Evolutionary conservation across 1,139 yeast species (phyloP).

Genomic region (Candida pseudoviswanathii): DNA sequence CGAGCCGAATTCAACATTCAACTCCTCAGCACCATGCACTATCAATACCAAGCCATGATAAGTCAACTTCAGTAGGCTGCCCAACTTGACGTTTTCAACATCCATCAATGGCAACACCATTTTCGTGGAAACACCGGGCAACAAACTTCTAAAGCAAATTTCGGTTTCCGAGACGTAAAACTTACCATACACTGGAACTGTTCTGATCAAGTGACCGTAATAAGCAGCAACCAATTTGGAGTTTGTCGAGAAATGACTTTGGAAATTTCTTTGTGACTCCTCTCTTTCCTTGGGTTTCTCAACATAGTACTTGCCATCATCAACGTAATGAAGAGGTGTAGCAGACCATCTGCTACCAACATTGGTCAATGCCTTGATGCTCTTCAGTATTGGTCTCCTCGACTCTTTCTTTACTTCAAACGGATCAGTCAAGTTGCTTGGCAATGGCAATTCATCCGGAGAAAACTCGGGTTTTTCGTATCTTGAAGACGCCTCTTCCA

Average conservation of each 20-base stretch:
- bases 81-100: constrained; percentile 54
- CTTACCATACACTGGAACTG: constrained; percentile 82
- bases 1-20: constrained; percentile 73
- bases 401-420: constrained; percentile 21
- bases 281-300: constrained; percentile 42
- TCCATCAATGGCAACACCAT: constrained; percentile 84
- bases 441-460: constrained; percentile 18
- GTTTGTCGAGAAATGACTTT: constrained; percentile 64
- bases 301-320: constrained; percentile 49
- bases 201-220: constrained; percentile 67
- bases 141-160: constrained; percentile 75
- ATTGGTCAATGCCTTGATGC: constrained; percentile 32
- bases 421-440: constrained; percentile 34
- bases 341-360: constrained; percentile 65
- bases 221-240: constrained; percentile 67
- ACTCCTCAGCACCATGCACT: constrained; percentile 73
- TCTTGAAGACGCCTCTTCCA: constrained; percentile 27
- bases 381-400: constrained; percentile 23
- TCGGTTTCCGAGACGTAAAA: constrained; percentile 67
- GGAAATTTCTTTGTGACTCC: constrained; percentile 55
- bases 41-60: constrained; percentile 71
- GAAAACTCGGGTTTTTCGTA: constrained; percentile 16
- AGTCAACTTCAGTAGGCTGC: constrained; percentile 45
- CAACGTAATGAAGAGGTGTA: constrained; percentile 59
- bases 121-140: constrained; percentile 76